phyloP scores from a whole-genome alignment of 2,329 filamentous ascomycete genomes.

The Fusarium nanum region DNA sequence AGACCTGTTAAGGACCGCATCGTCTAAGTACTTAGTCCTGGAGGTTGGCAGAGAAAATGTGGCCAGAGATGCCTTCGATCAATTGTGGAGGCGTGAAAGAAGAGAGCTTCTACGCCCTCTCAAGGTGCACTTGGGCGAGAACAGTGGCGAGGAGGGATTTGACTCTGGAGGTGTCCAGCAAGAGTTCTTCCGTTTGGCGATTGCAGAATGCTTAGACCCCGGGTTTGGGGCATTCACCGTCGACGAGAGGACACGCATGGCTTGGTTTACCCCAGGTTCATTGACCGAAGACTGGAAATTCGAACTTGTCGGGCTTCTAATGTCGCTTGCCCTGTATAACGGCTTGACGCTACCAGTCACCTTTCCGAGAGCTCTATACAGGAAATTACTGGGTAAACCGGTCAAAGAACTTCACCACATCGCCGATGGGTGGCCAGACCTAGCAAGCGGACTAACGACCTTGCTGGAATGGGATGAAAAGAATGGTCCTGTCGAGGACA shows the following conservation, averaged over 20 bases:
- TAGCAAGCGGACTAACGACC: slow-evolving; percentile 78
- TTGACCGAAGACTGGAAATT: slow-evolving; percentile 89
- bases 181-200: slow-evolving; percentile 90
- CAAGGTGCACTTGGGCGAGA: slow-evolving; percentile 87
- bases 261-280: slow-evolving; percentile 88
- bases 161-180: slow-evolving; percentile 97
- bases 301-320: slow-evolving; percentile 86
- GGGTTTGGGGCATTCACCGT: slow-evolving; percentile 84
- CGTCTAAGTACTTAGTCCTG: slow-evolving; percentile 77
- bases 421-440: slow-evolving; percentile 85
- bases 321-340: slow-evolving; percentile 92
- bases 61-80: slow-evolving; percentile 81
- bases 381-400: slow-evolving; percentile 77
- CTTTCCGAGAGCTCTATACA: slow-evolving; percentile 87
- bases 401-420: slow-evolving; percentile 81
- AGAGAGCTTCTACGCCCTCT: slow-evolving; percentile 85
- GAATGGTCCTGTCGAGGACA: slow-evolving; percentile 80
- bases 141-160: slow-evolving; percentile 85
- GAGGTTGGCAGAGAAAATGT: slow-evolving; percentile 75
- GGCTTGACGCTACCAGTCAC: slow-evolving; percentile 90
- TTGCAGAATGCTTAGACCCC: slow-evolving; percentile 82
- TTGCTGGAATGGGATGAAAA: slow-evolving; percentile 81
- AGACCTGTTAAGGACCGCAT: slow-evolving; percentile 72
- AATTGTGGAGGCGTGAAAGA: slow-evolving; percentile 87
- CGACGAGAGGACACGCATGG: slow-evolving; percentile 79